Percentiles rank a stretch among this genome's conserved stretches.
Conservation (phyloP, 495 filamentous ascomycete genomes). For the Lasiosphaeria hispida region DNA sequence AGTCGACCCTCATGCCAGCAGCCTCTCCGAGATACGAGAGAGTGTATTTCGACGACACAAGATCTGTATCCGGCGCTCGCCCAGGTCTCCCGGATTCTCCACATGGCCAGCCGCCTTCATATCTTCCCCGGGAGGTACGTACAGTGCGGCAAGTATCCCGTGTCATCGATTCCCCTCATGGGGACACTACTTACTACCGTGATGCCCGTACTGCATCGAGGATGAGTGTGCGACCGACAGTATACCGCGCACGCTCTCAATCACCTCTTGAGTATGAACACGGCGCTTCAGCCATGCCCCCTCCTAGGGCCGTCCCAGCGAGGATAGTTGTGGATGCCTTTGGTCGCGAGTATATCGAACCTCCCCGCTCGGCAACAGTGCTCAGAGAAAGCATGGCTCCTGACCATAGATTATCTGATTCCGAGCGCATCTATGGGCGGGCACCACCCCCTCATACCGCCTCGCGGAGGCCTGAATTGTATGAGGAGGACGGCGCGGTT, state of each 20-base stretch:
- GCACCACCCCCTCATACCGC: conserved; percentile 43
- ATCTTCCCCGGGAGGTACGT: conserved; percentile 43
- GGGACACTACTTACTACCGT: conserved; percentile 57
- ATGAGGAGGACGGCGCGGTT: conserved; percentile 46
- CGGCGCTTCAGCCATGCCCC: conserved; percentile 49
- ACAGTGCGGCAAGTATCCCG: conserved; percentile 60
- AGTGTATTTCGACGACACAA: conserved; percentile 36
- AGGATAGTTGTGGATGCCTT: conserved; percentile 69
- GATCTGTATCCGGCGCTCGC: conserved; percentile 45
- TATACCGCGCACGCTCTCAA: conserved; percentile 56
- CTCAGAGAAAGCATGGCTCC: conserved; percentile 46
- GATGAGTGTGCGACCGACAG: conserved; percentile 44
- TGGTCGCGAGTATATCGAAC: conserved; percentile 68
- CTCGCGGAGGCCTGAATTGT: conserved; percentile 49
- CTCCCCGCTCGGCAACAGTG: conserved; percentile 42
- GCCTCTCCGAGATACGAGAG: conserved; percentile 34
- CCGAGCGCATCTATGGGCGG: conserved; percentile 48
- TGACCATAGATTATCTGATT: conserved; percentile 37
- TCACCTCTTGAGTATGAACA: conserved; percentile 56
- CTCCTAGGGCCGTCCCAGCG: conserved; percentile 53
- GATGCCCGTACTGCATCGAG: conserved; percentile 41
- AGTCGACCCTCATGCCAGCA: conserved; percentile 16
- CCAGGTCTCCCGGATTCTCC: conserved; percentile 45
- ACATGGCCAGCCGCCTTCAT: conserved; percentile 46
- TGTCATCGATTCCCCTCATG: conserved; percentile 36